A percentile compares a stretch with the other conserved stretches of the same genome.
phyloP scores from a whole-genome alignment of 2,329 filamentous ascomycete species.

The Ceratocystiopsis brevicomis region DNA sequence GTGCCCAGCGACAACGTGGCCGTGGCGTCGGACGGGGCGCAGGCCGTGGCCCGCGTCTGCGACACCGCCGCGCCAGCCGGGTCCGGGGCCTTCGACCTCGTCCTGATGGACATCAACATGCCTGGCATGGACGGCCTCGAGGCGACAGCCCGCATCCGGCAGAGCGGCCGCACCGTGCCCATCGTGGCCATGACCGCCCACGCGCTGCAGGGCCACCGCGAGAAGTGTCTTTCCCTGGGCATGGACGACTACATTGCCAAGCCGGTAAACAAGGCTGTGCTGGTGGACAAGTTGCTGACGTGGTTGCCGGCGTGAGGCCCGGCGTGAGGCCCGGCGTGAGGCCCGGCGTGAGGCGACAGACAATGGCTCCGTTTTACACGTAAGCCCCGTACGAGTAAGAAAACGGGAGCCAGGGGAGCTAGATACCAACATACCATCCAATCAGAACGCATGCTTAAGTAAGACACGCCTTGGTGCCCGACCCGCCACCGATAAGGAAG shows the following conservation, averaged over 20 bases:
- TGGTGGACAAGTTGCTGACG: conserved; percentile 5
- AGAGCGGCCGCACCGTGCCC: conserved; percentile 12
- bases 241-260: conserved; percentile 35
- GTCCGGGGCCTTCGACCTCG: conserved; percentile 21
- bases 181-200: conserved; percentile 35
- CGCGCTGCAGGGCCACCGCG: conserved; percentile 34
- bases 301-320: conserved; percentile 4
- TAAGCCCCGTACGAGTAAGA: no score
- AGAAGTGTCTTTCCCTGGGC: conserved; percentile 31
- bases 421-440: no score
- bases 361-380: no score
- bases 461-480: no score
- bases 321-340: no score
- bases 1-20: conserved; percentile 19
- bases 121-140: conserved; percentile 36
- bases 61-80: conserved; percentile 15
- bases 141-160: conserved; percentile 29
- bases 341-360: background rate
- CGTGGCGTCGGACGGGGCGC: conserved; percentile 22
- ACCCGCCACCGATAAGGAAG: no score
- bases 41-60: conserved; percentile 23
- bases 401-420: no score
- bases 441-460: no score
- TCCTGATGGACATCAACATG: conserved; percentile 42
- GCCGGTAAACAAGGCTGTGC: conserved; percentile 12